Base-by-base conservation (phyloP, 1,284 basidiomycete genomes). In the Sanghuangporus sanghuang region DNA sequence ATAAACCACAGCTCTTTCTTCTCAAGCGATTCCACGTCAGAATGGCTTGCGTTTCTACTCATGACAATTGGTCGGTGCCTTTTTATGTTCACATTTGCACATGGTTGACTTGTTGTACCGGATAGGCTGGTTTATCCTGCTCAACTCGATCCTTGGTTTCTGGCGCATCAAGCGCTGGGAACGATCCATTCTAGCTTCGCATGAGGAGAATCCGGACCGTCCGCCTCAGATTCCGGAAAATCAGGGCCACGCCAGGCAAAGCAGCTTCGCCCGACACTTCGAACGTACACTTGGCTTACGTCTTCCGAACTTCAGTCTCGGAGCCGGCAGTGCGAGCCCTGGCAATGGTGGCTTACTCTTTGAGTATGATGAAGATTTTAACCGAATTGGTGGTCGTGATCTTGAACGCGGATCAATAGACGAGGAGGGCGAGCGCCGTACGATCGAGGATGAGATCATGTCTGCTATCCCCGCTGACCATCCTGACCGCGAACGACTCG, bases 161-260 rank as follows among this genome's bases (percentile, higher is more conserved):
- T 96, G 92, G 91, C 85, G 94, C 55, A 92, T 96, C 63, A 95
- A 95, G 74, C 85, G 93, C 50, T 92, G 90, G 90, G 90, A 93
- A 72, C 79, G 83, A 63, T 84, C 86, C 21, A 88, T 93, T 62
- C 78, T 92, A 35, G 79, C 81, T 7, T 83, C 85, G 2, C 78
- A 81, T 36, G 56, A 60, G 38, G 57, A 61, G 21, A 42, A 32
- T 53, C 68, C 62, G 7, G 67, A 44, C 54, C 66, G 23, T 44
- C 68, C 59, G 21, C 66, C 63, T 63, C 65, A 38, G 66, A 73
- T 63, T 2, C 62, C 56, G 67, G 60, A 70, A 66, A 63, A 27
- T 69, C 69, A 9, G 57, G 35, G 61, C 70, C 61, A 68, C 70
- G 64, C 55, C 71, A 62, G 64, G 66, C 68, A 53, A 69, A 74